Base-by-base conservation (phyloP, 2,329 filamentous ascomycete species). In the Lachnellula hyalina region DNA sequence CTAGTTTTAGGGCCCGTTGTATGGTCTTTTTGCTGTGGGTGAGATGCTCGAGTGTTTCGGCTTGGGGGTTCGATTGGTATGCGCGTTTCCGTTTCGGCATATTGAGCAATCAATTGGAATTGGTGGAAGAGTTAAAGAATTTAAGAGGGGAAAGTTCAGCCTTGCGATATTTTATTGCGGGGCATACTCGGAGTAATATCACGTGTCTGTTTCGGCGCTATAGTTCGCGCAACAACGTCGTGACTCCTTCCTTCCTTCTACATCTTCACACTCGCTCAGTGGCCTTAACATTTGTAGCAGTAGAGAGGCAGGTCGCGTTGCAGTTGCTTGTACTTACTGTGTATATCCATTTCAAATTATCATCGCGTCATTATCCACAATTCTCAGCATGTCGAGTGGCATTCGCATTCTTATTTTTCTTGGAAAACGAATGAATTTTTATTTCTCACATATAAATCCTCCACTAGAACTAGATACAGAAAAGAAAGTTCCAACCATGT, bases 1-100 rank as follows among this genome's bases (percentile, higher is more conserved):
- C 86, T 11, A 78, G 75, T 70, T 90, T 90, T 57, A 93, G 76
- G 0, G 85, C 86, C 55, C 82, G 79, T 58, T 79, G 78, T 8
- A 93, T 75, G 36, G 84, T 77, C 66, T 82, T 83, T 60, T 79
- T 76, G 63, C 77, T 74, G 61, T 80, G 78, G 8, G 75, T 71
- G n/a, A 85, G 73, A 57, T 77, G 75, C 8, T 77, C 73, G 8
- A 77, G 73, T 46, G 83, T 56, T 47, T 63, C 57, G 63, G 54
- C 50, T 70, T 54, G 68, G 72, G 32, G 72, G 70, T 60, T 49
- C 69, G 46, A 70, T 71, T 17, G 71, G 21, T 78, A 74, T 5
- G 67, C 68, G 55, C 80, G 75, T 73, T 84, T 84, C 61, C 82
- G 75, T 72, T 86, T 86, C 36, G 75, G 72, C 81, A 84, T 83